Percentiles rank a stretch among this genome's conserved stretches.
phyloP scores from a whole-genome alignment of 352 stramenopile genomes.

The Pythium sukuiense region DNA sequence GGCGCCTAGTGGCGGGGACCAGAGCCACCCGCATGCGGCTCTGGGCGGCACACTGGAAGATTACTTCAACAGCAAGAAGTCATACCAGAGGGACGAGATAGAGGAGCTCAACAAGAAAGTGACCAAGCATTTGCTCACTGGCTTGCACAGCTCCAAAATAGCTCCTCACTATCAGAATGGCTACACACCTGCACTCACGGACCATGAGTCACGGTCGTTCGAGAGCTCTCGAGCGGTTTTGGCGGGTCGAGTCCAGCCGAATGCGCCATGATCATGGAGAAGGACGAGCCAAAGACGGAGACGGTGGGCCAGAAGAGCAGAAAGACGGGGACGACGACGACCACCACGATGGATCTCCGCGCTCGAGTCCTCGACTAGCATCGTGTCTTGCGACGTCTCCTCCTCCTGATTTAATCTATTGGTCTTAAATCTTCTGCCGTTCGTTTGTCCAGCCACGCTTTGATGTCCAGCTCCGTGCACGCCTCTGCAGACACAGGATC shows the following conservation, averaged over 20 bases:
- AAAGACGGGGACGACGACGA: conserved; percentile 6
- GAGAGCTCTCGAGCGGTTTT: too few species aligned
- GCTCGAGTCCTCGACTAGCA: too few species aligned
- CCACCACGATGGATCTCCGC: too few species aligned
- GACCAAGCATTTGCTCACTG: conserved; percentile 61
- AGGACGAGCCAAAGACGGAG: conserved; percentile 11
- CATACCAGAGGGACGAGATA: conserved; percentile 30
- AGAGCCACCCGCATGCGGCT: conserved; percentile 16
- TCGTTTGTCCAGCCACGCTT: neutral
- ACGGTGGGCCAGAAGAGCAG: conserved; percentile 1
- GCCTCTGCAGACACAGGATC: neutral
- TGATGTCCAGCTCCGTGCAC: neutral
- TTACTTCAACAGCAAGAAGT: conserved; percentile 42
- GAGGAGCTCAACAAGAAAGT: conserved; percentile 36
- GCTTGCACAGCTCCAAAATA: too few species aligned
- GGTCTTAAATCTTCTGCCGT: too few species aligned
- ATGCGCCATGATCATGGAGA: conserved; percentile 52
- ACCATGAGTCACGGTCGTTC: too few species aligned
- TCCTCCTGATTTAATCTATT: too few species aligned
- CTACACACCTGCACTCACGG: too few species aligned
- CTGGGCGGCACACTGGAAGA: conserved; percentile 38
- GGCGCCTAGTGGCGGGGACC: conserved; percentile 11
- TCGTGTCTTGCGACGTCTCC: too few species aligned
- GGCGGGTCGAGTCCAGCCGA: too few species aligned
- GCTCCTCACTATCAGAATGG: too few species aligned